phyloP scores from a whole-genome alignment of 495 filamentous ascomycete species.

The Neurospora discreta region DNA sequence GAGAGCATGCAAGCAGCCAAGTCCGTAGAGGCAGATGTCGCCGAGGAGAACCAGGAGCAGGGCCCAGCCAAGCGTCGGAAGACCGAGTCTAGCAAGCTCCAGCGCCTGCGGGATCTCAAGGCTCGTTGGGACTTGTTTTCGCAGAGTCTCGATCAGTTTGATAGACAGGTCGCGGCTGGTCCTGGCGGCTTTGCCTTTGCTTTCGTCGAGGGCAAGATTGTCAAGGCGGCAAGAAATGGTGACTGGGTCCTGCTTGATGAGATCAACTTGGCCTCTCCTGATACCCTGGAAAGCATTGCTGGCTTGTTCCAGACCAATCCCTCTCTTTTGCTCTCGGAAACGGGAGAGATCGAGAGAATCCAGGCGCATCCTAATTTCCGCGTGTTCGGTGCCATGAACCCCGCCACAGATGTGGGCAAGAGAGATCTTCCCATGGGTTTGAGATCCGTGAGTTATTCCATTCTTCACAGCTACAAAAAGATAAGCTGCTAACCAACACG shows the following conservation, averaged over 20 bases:
- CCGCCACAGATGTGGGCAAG: slow-evolving; percentile 94
- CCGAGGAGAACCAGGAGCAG: slow-evolving; percentile 37
- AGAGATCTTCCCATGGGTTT: slow-evolving; percentile 72
- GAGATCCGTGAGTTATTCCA: background rate
- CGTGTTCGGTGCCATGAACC: slow-evolving; percentile 98
- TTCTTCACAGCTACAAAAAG: no score
- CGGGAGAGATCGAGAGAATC: slow-evolving; percentile 79
- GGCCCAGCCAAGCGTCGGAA: slow-evolving; percentile 68
- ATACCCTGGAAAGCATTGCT: slow-evolving; percentile 86
- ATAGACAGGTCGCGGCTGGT: slow-evolving; percentile 66
- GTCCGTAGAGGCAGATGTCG: slow-evolving; percentile 20
- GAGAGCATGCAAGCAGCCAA: slow-evolving; percentile 22
- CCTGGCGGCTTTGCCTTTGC: slow-evolving; percentile 82
- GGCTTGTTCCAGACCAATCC: slow-evolving; percentile 70
- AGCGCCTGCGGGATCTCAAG: slow-evolving; percentile 44
- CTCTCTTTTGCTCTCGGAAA: slow-evolving; percentile 82
- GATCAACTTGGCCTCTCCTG: slow-evolving; percentile 89
- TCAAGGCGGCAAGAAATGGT: slow-evolving; percentile 83
- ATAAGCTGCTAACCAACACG: slow-evolving; percentile 24
- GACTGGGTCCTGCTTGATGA: slow-evolving; percentile 93
- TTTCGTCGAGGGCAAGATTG: slow-evolving; percentile 90
- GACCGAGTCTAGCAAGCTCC: slow-evolving; percentile 53
- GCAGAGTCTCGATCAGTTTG: slow-evolving; percentile 62
- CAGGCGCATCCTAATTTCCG: slow-evolving; percentile 87
- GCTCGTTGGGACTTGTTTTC: slow-evolving; percentile 74